A percentile compares a stretch with the other conserved stretches of the same genome.
These are phyloP conservation scores for Ogataea ramenticola DNA, from an alignment of 805 yeast genomes.

Conservation along the genomic window DNA sequence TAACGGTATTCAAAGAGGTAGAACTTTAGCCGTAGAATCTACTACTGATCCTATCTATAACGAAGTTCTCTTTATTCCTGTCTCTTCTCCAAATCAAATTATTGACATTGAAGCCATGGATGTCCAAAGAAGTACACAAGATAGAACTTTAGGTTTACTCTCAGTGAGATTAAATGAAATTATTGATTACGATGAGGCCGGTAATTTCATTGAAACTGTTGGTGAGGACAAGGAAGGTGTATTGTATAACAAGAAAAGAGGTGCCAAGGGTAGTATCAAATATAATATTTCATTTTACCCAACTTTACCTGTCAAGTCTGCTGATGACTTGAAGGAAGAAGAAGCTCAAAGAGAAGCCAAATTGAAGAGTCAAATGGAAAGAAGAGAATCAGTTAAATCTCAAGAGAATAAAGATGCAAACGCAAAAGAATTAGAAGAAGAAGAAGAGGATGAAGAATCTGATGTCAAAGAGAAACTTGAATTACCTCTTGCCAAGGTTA, in stretches of 20 bases:
- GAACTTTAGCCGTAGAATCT: constrained; percentile 64
- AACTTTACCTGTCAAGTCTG: constrained; percentile 65
- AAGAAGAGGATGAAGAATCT: constrained; percentile 30
- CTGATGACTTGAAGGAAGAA: constrained; percentile 62
- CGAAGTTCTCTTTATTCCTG: constrained; percentile 73
- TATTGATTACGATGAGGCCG: constrained; percentile 61
- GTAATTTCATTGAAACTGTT: constrained; percentile 51
- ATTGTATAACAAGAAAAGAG: constrained; percentile 59
- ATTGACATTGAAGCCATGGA: constrained; percentile 90
- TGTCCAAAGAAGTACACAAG: constrained; percentile 69
- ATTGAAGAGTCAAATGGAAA: constrained; percentile 23
- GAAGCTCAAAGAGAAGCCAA: constrained; percentile 25
- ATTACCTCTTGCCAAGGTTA: constrained; percentile 51
- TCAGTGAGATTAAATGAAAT: constrained; percentile 61
- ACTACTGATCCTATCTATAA: constrained; percentile 80
- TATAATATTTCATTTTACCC: constrained; percentile 84
- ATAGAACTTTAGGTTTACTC: constrained; percentile 82
- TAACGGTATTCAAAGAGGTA: constrained; percentile 66
- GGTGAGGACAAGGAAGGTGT: constrained; percentile 51
- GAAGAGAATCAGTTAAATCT: constrained; percentile 7
- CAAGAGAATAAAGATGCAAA: neutral
- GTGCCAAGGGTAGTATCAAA: constrained; percentile 75
- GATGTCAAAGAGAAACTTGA: constrained; percentile 37
- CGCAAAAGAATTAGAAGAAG: constrained; percentile 17
- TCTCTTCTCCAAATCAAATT: constrained; percentile 76